Conservation (phyloP, 371 early-diverging fungal genomes). For the Mortierella sp. region DNA sequence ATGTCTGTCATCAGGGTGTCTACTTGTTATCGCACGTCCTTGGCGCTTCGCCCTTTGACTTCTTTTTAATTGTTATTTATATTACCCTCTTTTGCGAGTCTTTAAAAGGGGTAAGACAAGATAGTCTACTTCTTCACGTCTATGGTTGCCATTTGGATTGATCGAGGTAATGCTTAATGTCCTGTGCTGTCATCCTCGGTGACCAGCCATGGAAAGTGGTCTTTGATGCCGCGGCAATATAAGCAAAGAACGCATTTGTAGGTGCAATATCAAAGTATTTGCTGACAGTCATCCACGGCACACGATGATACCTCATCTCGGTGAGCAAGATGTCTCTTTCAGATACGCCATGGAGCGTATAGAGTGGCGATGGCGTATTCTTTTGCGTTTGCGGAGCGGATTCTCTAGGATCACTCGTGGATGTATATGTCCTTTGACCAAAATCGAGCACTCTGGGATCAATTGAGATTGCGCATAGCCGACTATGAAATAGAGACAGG, state of each 20-base stretch:
- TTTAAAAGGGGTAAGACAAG: too few relatives aligned
- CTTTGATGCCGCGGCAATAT: constrained; percentile 18
- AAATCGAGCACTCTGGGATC: neutral
- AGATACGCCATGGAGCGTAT: neutral
- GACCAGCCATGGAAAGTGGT: constrained; percentile 30
- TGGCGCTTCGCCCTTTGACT: too few relatives aligned
- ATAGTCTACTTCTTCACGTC: too few relatives aligned
- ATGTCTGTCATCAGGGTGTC: too few relatives aligned
- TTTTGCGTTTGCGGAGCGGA: neutral
- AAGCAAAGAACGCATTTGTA: constrained; percentile 13
- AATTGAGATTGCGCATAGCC: neutral
- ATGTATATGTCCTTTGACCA: neutral
- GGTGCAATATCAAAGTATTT: neutral
- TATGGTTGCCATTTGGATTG: neutral
- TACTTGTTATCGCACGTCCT: too few relatives aligned
- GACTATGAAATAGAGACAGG: neutral
- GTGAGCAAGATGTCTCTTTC: neutral
- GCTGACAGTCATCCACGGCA: neutral
- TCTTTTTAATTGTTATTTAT: neutral
- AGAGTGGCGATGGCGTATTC: neutral
- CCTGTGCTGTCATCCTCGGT: constrained; percentile 29
- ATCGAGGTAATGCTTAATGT: constrained; percentile 21
- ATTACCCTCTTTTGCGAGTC: too few relatives aligned
- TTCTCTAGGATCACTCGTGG: neutral
- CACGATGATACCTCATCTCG: neutral